phyloP scores from a whole-genome alignment of 163 green algal species.

The Volvox carteri region DNA sequence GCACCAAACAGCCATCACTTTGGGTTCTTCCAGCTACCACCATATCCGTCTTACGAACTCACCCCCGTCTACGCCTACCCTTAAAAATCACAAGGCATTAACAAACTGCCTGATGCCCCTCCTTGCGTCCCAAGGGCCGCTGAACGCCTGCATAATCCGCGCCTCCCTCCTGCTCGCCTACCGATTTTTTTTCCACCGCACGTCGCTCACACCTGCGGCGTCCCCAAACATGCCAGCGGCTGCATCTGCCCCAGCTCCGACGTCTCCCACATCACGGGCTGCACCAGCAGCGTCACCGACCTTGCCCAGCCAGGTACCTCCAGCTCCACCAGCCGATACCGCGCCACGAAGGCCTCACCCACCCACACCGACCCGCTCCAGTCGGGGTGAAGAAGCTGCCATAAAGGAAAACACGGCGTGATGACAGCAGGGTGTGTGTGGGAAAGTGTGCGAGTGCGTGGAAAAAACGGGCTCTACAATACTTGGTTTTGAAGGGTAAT shows the following conservation, averaged over 20 bases:
- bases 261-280: neutral
- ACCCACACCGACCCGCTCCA: slow-evolving; percentile 52
- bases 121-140: too few species aligned
- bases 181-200: too few species aligned
- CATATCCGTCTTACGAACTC: too few species aligned
- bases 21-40: too few species aligned
- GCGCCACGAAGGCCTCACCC: slow-evolving; percentile 43
- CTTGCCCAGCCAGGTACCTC: slow-evolving; percentile 42
- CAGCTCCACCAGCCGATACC: slow-evolving; percentile 46
- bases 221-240: slow-evolving; percentile 16
- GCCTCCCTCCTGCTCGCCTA: too few species aligned
- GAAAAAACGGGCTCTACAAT: too few species aligned
- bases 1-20: too few species aligned
- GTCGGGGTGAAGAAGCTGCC: slow-evolving; percentile 31
- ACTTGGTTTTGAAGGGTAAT: too few species aligned
- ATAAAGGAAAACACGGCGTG: neutral
- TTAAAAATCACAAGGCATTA: too few species aligned
- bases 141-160: too few species aligned
- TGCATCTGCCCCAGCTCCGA: slow-evolving; percentile 26
- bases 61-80: too few species aligned
- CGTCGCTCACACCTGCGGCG: neutral
- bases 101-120: too few species aligned
- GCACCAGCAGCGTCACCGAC: slow-evolving; percentile 36
- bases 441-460: neutral
- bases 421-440: neutral